phyloP scores from a whole-genome alignment of 2,329 filamentous ascomycete genomes.

The Epichloe aotearoae region DNA sequence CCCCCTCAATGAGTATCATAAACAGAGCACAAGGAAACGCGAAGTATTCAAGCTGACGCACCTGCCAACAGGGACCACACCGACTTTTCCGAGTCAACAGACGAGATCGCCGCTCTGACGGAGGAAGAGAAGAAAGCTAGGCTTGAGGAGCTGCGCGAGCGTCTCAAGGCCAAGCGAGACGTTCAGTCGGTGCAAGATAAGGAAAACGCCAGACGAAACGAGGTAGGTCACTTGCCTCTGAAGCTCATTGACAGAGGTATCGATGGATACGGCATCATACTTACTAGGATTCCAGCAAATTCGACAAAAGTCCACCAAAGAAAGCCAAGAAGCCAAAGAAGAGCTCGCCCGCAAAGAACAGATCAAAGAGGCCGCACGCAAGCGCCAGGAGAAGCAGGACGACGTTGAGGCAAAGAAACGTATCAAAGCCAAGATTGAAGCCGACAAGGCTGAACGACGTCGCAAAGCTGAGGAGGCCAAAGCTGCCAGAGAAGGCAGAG shows the following conservation, averaged over 20 bases:
- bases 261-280: neutral
- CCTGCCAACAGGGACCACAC: constrained; percentile 53
- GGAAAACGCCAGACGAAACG: constrained; percentile 71
- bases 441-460: constrained; percentile 80
- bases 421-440: constrained; percentile 87
- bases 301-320: constrained; percentile 77
- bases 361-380: constrained; percentile 77
- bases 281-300: constrained; percentile 36
- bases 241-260: neutral
- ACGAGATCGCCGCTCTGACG: constrained; percentile 80
- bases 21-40: neutral
- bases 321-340: constrained; percentile 81
- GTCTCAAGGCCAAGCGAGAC: constrained; percentile 59
- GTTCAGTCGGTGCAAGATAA: constrained; percentile 59
- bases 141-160: constrained; percentile 60
- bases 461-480: constrained; percentile 77
- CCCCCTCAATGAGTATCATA: neutral
- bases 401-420: constrained; percentile 77
- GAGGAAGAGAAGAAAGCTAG: constrained; percentile 81
- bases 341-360: constrained; percentile 78
- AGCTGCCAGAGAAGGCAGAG: constrained; percentile 68
- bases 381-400: constrained; percentile 75
- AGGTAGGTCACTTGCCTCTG: constrained; percentile 37
- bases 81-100: constrained; percentile 86
- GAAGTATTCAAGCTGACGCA: neutral